Conservation (phyloP, 805 yeast species). For the Wickerhamiella domercqiae region DNA sequence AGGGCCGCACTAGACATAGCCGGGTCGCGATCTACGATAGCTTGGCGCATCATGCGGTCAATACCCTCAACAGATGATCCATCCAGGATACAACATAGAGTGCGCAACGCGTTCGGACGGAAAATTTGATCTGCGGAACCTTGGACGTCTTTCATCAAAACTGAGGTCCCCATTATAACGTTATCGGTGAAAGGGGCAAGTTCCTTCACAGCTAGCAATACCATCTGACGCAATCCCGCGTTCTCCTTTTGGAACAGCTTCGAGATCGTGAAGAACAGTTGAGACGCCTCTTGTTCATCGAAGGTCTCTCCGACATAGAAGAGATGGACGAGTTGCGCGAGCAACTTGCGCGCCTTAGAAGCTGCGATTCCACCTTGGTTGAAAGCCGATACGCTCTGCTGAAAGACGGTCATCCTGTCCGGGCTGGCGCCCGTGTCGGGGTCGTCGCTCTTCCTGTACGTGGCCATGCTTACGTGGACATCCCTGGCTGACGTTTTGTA, state of each 20-base stretch:
- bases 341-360: slow-evolving; percentile 64
- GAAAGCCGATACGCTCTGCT: slow-evolving; percentile 85
- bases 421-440: slow-evolving; percentile 53
- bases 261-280: slow-evolving; percentile 82
- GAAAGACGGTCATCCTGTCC: slow-evolving; percentile 94
- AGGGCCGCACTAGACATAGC: slow-evolving; percentile 86
- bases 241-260: slow-evolving; percentile 89
- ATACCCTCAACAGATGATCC: slow-evolving; percentile 74
- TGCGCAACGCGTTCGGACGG: slow-evolving; percentile 90
- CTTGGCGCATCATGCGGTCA: slow-evolving; percentile 81
- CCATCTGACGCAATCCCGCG: slow-evolving; percentile 75
- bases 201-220: slow-evolving; percentile 87
- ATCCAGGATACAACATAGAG: slow-evolving; percentile 79
- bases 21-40: slow-evolving; percentile 83
- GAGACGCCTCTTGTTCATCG: slow-evolving; percentile 80
- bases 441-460: slow-evolving; percentile 39
- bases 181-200: slow-evolving; percentile 73
- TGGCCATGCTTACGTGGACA: too few relatives aligned
- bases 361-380: slow-evolving; percentile 84
- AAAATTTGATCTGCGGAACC: slow-evolving; percentile 42
- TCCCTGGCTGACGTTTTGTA: too few relatives aligned
- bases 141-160: slow-evolving; percentile 96
- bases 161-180: slow-evolving; percentile 92
- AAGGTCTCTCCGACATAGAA: slow-evolving; percentile 76
- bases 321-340: slow-evolving; percentile 71